Conservation (phyloP, 805 yeast genomes). For the Yarrowia hollandica region DNA sequence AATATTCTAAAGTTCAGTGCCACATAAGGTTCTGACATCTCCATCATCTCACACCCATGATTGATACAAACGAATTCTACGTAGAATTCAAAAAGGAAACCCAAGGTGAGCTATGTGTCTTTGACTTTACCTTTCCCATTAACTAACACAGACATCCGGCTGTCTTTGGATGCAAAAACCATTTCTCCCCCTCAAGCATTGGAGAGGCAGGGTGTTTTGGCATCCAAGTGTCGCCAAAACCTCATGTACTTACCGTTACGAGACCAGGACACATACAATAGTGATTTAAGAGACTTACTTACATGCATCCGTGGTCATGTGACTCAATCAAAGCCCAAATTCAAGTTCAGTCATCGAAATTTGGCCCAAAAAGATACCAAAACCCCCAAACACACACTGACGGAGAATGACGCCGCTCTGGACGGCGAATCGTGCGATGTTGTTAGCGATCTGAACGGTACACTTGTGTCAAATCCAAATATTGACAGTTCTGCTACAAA, state of each 20-base stretch:
- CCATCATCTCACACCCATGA: not conserved
- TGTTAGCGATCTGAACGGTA: not conserved
- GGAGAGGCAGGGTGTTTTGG: not conserved
- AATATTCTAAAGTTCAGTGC: not conserved
- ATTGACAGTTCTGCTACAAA: not conserved
- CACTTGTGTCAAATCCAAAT: not conserved
- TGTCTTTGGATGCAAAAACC: not conserved
- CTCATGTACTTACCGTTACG: constrained; percentile 9
- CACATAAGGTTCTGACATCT: not conserved
- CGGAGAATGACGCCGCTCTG: not conserved
- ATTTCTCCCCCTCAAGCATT: not conserved
- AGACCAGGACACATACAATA: constrained; percentile 26
- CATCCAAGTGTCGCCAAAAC: constrained; percentile 3
- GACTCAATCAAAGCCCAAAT: constrained; percentile 7
- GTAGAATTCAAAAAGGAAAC: constrained; percentile 12
- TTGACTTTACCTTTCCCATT: not conserved
- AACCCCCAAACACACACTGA: not conserved
- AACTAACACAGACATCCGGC: constrained; percentile 9
- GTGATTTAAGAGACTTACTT: not conserved
- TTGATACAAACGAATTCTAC: constrained; percentile 17
- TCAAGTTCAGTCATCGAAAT: constrained; percentile 7
- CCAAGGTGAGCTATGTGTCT: not conserved
- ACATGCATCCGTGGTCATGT: not conserved
- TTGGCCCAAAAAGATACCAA: not conserved
- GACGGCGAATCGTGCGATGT: not conserved